phyloP scores from a whole-genome alignment of 306 rosid species.

The Glycine latifolia region DNA sequence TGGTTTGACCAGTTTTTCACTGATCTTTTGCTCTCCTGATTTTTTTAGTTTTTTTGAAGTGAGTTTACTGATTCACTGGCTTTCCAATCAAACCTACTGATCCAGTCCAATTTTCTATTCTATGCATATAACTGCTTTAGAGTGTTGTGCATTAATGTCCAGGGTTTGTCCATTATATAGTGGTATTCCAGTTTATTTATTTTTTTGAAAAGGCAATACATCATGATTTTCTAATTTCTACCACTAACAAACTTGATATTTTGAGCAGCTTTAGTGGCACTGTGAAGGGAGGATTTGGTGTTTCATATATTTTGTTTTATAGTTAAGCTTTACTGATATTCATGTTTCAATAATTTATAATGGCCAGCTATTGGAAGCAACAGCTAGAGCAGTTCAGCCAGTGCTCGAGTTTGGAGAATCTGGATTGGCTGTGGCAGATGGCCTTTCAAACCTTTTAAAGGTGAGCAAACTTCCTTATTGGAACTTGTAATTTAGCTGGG shows the following conservation, averaged over 20 bases:
- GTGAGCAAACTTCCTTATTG: slow-evolving; percentile 48
- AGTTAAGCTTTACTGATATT: slow-evolving; percentile 34
- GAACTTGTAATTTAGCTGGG: neutral
- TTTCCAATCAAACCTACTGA: too few species aligned
- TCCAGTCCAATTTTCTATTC: too few species aligned
- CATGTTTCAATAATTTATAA: slow-evolving; percentile 31
- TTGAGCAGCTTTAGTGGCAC: neutral
- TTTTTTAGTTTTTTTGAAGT: too few species aligned
- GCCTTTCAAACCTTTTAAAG: slow-evolving; percentile 90
- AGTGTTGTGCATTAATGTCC: too few species aligned
- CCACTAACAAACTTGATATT: too few species aligned
- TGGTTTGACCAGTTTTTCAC: too few species aligned
- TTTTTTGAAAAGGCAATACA: too few species aligned
- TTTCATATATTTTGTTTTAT: slow-evolving; percentile 21
- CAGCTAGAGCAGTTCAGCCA: slow-evolving; percentile 90
- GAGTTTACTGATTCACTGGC: too few species aligned
- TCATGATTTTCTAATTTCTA: neutral
- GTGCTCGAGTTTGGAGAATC: slow-evolving; percentile 91
- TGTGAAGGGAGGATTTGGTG: slow-evolving; percentile 31
- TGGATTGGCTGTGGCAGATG: slow-evolving; percentile 89
- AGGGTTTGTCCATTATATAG: too few species aligned
- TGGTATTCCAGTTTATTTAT: too few species aligned
- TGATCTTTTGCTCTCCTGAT: too few species aligned
- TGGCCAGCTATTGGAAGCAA: slow-evolving; percentile 86
- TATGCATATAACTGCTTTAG: too few species aligned